phyloP scores from a whole-genome alignment of 805 yeast genomes.

The Lipomyces starkeyi region DNA sequence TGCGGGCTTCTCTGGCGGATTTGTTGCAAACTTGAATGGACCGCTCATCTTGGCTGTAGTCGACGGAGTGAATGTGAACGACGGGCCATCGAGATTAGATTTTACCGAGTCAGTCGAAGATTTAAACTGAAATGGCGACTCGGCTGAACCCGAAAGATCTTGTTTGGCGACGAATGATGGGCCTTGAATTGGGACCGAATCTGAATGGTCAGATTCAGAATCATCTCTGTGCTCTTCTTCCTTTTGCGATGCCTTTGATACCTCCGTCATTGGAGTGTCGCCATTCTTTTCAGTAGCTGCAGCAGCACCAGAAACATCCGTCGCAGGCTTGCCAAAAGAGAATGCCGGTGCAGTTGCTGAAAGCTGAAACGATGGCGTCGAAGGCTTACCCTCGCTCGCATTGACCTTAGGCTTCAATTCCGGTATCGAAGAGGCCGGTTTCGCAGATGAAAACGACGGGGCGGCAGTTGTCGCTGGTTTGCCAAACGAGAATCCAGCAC shows the following conservation, averaged over 20 bases:
- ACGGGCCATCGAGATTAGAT: slow-evolving; percentile 15
- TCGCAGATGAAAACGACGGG: slow-evolving; percentile 3
- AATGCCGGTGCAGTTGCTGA: slow-evolving; percentile 10
- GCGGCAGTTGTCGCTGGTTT: slow-evolving; percentile 16
- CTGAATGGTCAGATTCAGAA: slow-evolving; percentile 15
- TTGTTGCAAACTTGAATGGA: slow-evolving; percentile 20
- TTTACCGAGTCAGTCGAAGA: background rate
- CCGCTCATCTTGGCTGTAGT: slow-evolving; percentile 1
- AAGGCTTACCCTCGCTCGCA: background rate
- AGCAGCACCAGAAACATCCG: background rate
- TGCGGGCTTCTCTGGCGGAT: background rate
- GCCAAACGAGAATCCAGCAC: slow-evolving; percentile 21
- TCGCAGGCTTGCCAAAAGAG: slow-evolving; percentile 4
- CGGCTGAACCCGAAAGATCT: slow-evolving; percentile 1
- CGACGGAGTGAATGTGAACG: slow-evolving; percentile 12
- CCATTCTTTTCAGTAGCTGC: background rate
- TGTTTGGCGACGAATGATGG: slow-evolving; percentile 10
- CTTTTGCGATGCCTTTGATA: background rate
- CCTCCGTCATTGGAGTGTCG: background rate
- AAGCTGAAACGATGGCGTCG: background rate
- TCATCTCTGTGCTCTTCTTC: slow-evolving; percentile 8
- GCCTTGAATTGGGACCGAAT: slow-evolving; percentile 22
- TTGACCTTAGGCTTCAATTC: background rate
- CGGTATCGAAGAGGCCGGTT: slow-evolving; percentile 1
- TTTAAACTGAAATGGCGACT: slow-evolving; percentile 18